Evolutionary conservation across 805 yeast species (phyloP), one percentile per base, ranked within the genome.

Genomic region (Candida morakotiae): DNA sequence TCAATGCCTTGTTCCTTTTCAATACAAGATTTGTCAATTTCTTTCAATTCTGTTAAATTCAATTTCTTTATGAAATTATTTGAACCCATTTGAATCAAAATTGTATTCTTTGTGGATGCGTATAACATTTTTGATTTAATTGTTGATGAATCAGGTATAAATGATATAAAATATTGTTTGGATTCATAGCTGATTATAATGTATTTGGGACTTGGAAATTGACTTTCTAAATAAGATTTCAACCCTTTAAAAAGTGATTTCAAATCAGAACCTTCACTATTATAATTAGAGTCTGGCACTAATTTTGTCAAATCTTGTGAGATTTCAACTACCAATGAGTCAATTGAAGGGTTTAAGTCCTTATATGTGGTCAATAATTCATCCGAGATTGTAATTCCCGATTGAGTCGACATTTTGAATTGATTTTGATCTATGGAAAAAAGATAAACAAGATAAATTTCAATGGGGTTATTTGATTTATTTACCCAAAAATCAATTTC

Each of bases 61-160:
- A 71, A 63, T 2, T 43, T 50, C 38, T 73, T 71, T 27, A 64
- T 52, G 56, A 81, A 75, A 37, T 64, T 61, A 39, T 71, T 73
- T 4, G 74, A 73, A 7, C 96, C 96, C 27, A 91, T 67, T 44
- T 83, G 81, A 47, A 84, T 77, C 39, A 85, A 62, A 25, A 93
- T 60, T 1, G 93, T 78, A 56, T 78, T 83, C 43, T 87, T 87
- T 9, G 94, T 81, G 2, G 96, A 86, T 4, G 98, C 98, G 57
- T 89, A 93, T 34, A 93, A 69, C 97, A 93, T 93, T 58, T 91
- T 93, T 39, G 75, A 71, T 40, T 88, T 75, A 26, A 91, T 89
- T 2, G 81, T 79, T 7, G 96, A 85, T 35, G 60, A 59, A 56
- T 91, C 97, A 0, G 98, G 97, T 37, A 91, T 89, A 62, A 73